These are phyloP conservation scores for Alternaria brassicicola DNA, from an alignment of 2,329 filamentous ascomycete species.

Conservation along the genomic window DNA sequence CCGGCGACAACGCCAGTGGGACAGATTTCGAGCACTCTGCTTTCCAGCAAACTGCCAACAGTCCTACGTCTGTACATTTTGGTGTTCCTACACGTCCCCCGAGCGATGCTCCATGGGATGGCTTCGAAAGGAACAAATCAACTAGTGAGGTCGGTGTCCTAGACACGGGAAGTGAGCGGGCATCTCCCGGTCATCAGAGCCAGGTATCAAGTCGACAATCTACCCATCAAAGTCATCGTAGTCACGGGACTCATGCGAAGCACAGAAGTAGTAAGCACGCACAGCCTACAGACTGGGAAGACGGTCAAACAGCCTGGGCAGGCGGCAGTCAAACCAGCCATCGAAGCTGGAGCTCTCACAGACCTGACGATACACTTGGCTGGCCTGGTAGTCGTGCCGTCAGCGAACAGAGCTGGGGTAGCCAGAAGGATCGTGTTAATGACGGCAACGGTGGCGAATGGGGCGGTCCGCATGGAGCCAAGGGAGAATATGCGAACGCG, in stretches of 20 bases:
- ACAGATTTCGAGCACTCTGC: background rate
- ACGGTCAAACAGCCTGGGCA: background rate
- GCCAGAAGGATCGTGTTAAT: background rate
- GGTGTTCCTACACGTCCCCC: background rate
- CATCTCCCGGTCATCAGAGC: constrained; percentile 12
- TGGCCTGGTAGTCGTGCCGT: background rate
- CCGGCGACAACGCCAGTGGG: constrained; percentile 2
- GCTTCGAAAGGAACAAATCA: constrained; percentile 26
- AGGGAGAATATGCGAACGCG: constrained; percentile 20
- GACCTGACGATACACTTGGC: background rate
- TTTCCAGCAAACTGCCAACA: background rate
- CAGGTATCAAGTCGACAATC: background rate
- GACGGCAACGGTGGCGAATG: constrained; percentile 9
- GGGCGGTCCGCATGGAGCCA: background rate
- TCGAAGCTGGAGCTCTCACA: background rate
- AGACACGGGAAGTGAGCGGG: constrained; percentile 15
- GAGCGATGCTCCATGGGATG: constrained; percentile 24
- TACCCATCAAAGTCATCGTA: background rate
- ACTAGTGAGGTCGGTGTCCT: constrained; percentile 27
- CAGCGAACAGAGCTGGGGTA: constrained; percentile 3
- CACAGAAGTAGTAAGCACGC: background rate
- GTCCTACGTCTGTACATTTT: background rate
- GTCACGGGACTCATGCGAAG: background rate
- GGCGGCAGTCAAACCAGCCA: background rate
- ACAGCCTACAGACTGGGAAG: background rate